phyloP scores from a whole-genome alignment of 2,329 filamentous ascomycete genomes.

The Lasiodiplodia sp. region DNA sequence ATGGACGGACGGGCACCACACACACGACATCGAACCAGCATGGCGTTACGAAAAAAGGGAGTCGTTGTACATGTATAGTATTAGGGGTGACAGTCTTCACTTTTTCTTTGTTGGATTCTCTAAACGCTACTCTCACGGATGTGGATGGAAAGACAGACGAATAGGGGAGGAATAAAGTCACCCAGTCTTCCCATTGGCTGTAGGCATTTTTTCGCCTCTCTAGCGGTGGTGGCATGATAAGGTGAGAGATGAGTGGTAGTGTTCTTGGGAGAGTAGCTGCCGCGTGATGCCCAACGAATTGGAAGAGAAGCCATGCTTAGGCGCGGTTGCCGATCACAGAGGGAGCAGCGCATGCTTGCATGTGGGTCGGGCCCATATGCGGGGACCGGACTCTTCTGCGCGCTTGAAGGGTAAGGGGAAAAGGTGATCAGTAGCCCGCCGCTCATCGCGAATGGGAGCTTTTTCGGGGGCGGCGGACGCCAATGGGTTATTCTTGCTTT shows the following conservation, averaged over 20 bases:
- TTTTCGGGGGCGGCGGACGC: no score
- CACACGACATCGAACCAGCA: conserved; percentile 6
- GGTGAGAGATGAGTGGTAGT: neutral
- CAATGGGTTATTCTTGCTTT: neutral
- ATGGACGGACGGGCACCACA: neutral
- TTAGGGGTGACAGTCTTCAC: neutral
- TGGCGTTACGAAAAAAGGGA: conserved; percentile 20
- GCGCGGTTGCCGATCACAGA: neutral
- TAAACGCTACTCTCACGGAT: conserved; percentile 44
- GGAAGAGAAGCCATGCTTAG: neutral
- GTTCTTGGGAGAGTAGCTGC: neutral
- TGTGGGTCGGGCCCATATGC: neutral
- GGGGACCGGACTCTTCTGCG: neutral
- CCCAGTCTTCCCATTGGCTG: neutral
- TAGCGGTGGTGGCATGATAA: neutral
- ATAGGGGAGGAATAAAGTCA: conserved; percentile 7
- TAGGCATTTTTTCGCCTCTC: neutral
- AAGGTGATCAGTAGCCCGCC: neutral
- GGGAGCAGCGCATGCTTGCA: neutral
- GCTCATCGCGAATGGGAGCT: neutral
- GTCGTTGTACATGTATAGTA: conserved; percentile 12
- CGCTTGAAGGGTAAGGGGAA: neutral
- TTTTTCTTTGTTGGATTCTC: neutral
- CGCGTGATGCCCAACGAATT: neutral
- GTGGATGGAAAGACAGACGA: conserved; percentile 28